phyloP scores from a whole-genome alignment of 306 rosid species.

The Pyrus pyrifolia region DNA sequence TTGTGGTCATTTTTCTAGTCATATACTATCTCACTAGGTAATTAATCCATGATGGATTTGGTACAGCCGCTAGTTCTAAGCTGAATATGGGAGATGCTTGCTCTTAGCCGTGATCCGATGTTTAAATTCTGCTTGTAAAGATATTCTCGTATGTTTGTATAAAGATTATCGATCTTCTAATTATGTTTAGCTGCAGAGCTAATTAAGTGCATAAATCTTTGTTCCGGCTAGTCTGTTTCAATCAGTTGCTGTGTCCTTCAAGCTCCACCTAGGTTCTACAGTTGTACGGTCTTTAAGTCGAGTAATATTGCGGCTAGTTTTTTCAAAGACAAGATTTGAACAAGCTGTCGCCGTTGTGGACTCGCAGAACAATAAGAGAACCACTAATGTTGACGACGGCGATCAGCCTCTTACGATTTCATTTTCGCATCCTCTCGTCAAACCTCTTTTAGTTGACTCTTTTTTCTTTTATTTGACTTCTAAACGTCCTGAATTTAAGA shows the following conservation, averaged over 20 bases:
- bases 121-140: slow-evolving; percentile 18
- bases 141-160: slow-evolving; percentile 12
- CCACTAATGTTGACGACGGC: no score
- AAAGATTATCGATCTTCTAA: neutral
- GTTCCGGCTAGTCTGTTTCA: neutral
- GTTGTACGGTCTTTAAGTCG: no score
- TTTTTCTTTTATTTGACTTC: no score
- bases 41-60: slow-evolving; percentile 11
- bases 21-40: slow-evolving; percentile 77
- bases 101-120: slow-evolving; percentile 7
- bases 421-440: no score
- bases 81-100: slow-evolving; percentile 4
- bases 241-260: no score
- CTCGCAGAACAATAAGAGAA: neutral
- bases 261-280: no score
- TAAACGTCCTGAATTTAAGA: no score
- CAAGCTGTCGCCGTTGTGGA: neutral
- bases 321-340: neutral
- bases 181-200: neutral
- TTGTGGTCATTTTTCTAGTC: slow-evolving; percentile 72
- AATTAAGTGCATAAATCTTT: neutral
- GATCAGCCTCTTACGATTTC: neutral
- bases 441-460: no score
- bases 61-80: slow-evolving; percentile 4
- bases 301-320: neutral